phyloP scores from a whole-genome alignment of 202 grass and related monocot species.

The Cymbopogon flexuosus region DNA sequence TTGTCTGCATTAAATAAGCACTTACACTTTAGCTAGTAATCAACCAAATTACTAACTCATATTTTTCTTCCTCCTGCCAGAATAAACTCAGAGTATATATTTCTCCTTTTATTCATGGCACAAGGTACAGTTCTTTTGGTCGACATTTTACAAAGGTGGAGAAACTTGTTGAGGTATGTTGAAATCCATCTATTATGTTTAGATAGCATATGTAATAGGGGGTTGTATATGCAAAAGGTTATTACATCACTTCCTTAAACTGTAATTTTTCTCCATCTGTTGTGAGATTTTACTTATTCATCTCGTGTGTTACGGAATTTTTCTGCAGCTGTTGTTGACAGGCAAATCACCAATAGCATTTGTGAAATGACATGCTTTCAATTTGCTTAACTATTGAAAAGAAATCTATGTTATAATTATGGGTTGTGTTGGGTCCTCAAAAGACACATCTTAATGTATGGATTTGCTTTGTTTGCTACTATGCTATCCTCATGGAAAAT shows the following conservation, averaged over 20 bases:
- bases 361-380: not conserved
- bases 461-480: not conserved
- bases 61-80: conserved; percentile 50
- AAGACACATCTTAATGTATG: not conserved
- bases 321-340: not conserved
- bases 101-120: conserved; percentile 83
- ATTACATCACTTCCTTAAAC: conserved; percentile 1
- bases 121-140: conserved; percentile 90
- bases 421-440: not conserved
- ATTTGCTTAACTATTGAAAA: not conserved
- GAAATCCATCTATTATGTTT: conserved; percentile 5
- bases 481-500: not conserved
- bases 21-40: not conserved
- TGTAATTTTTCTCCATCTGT: not conserved
- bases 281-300: not conserved
- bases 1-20: not conserved
- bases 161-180: conserved; percentile 80
- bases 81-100: conserved; percentile 76
- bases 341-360: not conserved
- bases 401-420: not conserved
- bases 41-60: conserved; percentile 23
- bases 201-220: not conserved
- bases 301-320: not conserved
- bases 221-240: not conserved
- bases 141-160: conserved; percentile 95